Evolutionary conservation across 2,329 filamentous ascomycete genomes (phyloP).

Genomic region (Penicillium olsonii): DNA sequence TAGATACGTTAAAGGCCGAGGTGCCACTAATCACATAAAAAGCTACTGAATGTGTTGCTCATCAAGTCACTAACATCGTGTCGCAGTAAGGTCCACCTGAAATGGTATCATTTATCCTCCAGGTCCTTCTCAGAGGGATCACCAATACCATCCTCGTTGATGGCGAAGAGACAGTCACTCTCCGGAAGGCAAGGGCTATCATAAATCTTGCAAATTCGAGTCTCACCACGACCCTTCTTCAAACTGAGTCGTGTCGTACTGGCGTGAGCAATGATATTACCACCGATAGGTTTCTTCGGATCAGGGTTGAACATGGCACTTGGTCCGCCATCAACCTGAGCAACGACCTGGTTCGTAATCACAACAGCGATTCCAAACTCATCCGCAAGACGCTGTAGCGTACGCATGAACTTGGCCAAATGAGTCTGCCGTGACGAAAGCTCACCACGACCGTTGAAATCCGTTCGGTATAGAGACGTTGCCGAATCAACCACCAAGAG

Average conservation of each 20-base stretch:
- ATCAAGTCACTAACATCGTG: conserved; percentile 28
- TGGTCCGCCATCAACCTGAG: conserved; percentile 94
- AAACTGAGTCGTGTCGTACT: conserved; percentile 92
- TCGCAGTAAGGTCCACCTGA: conserved; percentile 12
- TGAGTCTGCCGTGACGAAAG: conserved; percentile 80
- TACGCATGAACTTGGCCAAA: conserved; percentile 53
- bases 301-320: conserved; percentile 99
- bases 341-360: conserved; percentile 98
- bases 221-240: conserved; percentile 94
- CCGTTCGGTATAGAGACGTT: conserved; percentile 91
- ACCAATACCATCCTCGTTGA: conserved; percentile 94
- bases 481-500: conserved; percentile 94
- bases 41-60: conserved; percentile 13
- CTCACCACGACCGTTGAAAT: conserved; percentile 95
- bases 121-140: conserved; percentile 94
- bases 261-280: conserved; percentile 97
- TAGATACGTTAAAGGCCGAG: conserved; percentile 1
- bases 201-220: conserved; percentile 97
- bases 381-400: conserved; percentile 56
- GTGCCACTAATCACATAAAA: conserved; percentile 7
- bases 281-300: conserved; percentile 97
- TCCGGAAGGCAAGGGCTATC: conserved; percentile 96
- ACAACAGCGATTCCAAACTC: conserved; percentile 96
- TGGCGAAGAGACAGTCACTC: conserved; percentile 94
- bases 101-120: conserved; percentile 69